Evolutionary conservation across 2,329 filamentous ascomycete genomes (phyloP).

Genomic region (Biscogniauxia mediterranea): DNA sequence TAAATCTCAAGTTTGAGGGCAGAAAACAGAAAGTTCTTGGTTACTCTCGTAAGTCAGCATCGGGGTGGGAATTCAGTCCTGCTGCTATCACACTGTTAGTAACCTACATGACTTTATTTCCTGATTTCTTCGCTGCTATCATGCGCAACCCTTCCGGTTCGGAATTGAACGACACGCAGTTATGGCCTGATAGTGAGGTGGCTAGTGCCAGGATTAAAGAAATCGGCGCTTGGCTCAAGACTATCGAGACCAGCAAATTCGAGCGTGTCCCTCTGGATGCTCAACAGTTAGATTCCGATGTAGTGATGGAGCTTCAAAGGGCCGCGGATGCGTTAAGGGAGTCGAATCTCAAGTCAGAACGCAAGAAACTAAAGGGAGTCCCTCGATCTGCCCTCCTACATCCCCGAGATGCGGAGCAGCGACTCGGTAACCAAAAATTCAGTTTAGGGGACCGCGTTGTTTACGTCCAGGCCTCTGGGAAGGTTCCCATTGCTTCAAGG

Average conservation of each 20-base stretch:
- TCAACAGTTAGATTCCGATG: conserved; percentile 89
- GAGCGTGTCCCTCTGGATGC: conserved; percentile 95
- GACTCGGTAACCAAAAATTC: conserved; percentile 82
- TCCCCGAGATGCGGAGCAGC: conserved; percentile 92
- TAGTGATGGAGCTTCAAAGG: conserved; percentile 76
- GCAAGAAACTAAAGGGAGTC: conserved; percentile 74
- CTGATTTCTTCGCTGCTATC: conserved; percentile 90
- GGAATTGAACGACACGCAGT: conserved; percentile 79
- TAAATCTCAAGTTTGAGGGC: conserved; percentile 96
- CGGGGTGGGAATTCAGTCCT: conserved; percentile 93
- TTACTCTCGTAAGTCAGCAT: conserved; percentile 82
- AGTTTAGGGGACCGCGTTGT: conserved; percentile 85
- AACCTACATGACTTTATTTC: conserved; percentile 90
- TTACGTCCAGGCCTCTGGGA: conserved; percentile 88
- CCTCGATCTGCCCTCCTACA: conserved; percentile 86
- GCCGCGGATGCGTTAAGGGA: conserved; percentile 65
- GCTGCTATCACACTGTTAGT: conserved; percentile 78
- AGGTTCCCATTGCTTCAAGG: conserved; percentile 87
- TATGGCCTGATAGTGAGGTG: conserved; percentile 71
- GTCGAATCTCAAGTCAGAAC: conserved; percentile 51
- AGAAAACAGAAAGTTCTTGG: conserved; percentile 95
- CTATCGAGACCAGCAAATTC: conserved; percentile 85
- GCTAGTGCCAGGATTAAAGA: conserved; percentile 86
- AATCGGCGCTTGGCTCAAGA: conserved; percentile 90
- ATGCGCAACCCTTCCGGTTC: conserved; percentile 82